A percentile compares a stretch with the other conserved stretches of the same genome.
Conservation (phyloP, 169 alveolate species). For the Plasmodium vivax region DNA sequence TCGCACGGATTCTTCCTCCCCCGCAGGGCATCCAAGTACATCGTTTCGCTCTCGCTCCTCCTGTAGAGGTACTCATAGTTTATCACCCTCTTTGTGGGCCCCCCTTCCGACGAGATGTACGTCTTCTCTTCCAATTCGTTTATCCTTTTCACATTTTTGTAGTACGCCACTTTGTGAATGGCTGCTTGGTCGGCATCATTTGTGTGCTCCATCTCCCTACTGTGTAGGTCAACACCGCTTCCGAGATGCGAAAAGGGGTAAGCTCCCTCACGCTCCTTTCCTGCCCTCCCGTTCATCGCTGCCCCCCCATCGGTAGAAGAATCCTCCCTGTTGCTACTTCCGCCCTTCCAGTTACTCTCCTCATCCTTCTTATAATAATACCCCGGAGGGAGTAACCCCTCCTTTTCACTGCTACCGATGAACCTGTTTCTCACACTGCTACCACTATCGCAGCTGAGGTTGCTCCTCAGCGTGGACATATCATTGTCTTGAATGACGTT, state of each 20-base stretch:
- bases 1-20: not conserved
- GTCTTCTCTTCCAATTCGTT: not conserved
- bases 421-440: not conserved
- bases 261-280: not conserved
- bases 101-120: not conserved
- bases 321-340: not conserved
- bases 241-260: not conserved
- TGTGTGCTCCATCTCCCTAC: not conserved
- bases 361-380: not conserved
- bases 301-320: not conserved
- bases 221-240: not conserved
- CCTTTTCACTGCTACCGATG: not conserved
- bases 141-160: not conserved
- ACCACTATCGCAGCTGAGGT: slow-evolving; percentile 2
- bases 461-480: not conserved
- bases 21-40: not conserved
- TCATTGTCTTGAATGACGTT: not conserved
- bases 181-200: not conserved
- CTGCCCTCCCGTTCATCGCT: not conserved
- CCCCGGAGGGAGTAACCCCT: not conserved
- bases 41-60: slow-evolving; percentile 5
- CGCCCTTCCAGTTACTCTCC: not conserved
- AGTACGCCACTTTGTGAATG: slow-evolving; percentile 4
- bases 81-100: not conserved
- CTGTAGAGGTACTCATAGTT: slow-evolving; percentile 19